Conservation (phyloP, 495 filamentous ascomycete species). For the Immersiella caudata region DNA sequence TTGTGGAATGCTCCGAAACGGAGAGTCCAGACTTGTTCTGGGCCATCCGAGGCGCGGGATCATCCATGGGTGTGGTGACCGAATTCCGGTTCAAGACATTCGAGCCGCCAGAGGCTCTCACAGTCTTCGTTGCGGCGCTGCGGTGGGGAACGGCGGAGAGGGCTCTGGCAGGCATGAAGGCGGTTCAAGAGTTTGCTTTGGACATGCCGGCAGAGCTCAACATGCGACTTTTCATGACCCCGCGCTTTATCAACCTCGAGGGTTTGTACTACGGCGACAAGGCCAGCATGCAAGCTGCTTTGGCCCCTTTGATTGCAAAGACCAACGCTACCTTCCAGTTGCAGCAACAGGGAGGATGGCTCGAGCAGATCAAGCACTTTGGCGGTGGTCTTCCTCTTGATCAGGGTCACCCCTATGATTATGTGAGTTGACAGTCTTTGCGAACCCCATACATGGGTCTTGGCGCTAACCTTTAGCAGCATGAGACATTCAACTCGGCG, state of each 20-base stretch:
- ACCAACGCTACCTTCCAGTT: conserved; percentile 39
- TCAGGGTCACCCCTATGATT: conserved; percentile 35
- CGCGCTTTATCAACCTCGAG: conserved; percentile 45
- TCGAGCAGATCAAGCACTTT: conserved; percentile 47
- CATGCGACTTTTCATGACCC: conserved; percentile 48
- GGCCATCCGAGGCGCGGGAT: conserved; percentile 50
- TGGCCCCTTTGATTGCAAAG: conserved; percentile 41
- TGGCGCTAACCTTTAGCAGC: conserved; percentile 29
- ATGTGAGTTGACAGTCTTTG: conserved; percentile 17
- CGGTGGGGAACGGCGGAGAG: conserved; percentile 34
- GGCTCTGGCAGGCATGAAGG: conserved; percentile 34
- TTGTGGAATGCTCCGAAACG: conserved; percentile 43
- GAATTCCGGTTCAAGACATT: conserved; percentile 51
- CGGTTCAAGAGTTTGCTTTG: conserved; percentile 45
- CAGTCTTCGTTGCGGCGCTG: conserved; percentile 45
- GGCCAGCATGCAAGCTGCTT: conserved; percentile 36
- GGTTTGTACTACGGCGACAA: conserved; percentile 48
- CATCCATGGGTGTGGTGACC: conserved; percentile 48
- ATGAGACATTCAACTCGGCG: conserved; percentile 51
- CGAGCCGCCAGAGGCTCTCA: conserved; percentile 41
- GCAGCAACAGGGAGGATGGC: conserved; percentile 41
- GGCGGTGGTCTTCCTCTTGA: conserved; percentile 45
- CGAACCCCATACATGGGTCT: background rate
- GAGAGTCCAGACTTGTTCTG: conserved; percentile 52
- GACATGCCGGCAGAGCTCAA: conserved; percentile 50